Evolutionary conservation across 108 stramenopile genomes (phyloP).

Genomic region (Conticribra weissflogii): DNA sequence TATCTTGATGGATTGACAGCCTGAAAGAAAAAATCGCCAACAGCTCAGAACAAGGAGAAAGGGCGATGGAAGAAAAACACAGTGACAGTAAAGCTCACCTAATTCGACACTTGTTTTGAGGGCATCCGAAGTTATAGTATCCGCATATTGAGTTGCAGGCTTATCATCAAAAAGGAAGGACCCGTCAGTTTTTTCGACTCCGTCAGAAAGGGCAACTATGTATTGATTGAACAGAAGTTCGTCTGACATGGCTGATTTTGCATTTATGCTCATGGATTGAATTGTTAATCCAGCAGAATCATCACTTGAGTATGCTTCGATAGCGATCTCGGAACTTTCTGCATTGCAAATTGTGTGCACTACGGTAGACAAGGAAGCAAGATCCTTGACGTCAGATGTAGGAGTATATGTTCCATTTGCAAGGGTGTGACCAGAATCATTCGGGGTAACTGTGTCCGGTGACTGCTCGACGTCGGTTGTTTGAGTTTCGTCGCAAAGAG

Average conservation of each 20-base stretch:
- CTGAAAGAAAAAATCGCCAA: slow-evolving; percentile 52
- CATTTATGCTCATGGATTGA: slow-evolving; percentile 34
- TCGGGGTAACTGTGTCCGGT: too few species aligned
- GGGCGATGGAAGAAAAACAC: neutral
- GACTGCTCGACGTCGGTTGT: slow-evolving; percentile 4
- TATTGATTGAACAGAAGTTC: slow-evolving; percentile 75
- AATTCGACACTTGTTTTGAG: slow-evolving; percentile 44
- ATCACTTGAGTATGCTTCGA: slow-evolving; percentile 6
- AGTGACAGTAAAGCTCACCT: slow-evolving; percentile 29
- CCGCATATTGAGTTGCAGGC: slow-evolving; percentile 65
- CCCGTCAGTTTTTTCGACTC: slow-evolving; percentile 50
- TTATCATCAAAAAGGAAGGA: slow-evolving; percentile 40
- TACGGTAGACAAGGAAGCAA: slow-evolving; percentile 9
- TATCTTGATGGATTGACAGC: slow-evolving; percentile 15
- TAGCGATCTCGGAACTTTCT: slow-evolving; percentile 10
- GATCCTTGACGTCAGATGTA: slow-evolving; percentile 15
- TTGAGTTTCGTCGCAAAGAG: slow-evolving; percentile 19
- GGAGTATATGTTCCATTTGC: slow-evolving; percentile 38
- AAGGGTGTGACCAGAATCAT: slow-evolving; percentile 25
- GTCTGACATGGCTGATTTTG: slow-evolving; percentile 59
- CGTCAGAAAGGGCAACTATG: slow-evolving; percentile 63
- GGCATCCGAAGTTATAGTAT: slow-evolving; percentile 65
- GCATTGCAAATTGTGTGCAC: slow-evolving; percentile 28
- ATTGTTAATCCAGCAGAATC: slow-evolving; percentile 30
- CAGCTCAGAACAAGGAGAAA: slow-evolving; percentile 6